Conservation (phyloP, 306 rosid genomes). For the Quercus parvula region DNA sequence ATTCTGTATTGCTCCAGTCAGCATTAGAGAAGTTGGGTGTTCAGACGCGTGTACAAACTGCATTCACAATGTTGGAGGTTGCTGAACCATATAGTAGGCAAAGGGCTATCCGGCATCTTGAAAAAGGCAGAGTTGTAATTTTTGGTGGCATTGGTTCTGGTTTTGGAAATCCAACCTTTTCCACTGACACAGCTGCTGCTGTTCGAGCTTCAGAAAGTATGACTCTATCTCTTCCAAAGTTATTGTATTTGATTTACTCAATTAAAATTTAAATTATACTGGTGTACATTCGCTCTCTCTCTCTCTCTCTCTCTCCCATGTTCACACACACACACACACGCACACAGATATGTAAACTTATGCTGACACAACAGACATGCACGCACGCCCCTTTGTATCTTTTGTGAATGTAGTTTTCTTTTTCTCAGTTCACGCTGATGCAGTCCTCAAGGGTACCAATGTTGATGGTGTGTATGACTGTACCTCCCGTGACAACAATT, state of each 20-base stretch:
- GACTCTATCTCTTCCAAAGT: not conserved
- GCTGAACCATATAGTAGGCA: conserved; percentile 66
- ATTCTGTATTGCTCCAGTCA: conserved; percentile 62
- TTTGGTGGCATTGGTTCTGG: conserved; percentile 63
- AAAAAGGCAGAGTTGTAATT: conserved; percentile 72
- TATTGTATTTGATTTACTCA: not conserved
- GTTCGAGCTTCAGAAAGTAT: conserved; percentile 63
- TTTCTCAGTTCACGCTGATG: conserved; percentile 54
- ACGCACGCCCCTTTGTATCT: not conserved
- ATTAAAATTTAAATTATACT: not conserved
- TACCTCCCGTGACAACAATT: conserved; percentile 48
- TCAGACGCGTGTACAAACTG: conserved; percentile 59
- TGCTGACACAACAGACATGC: not conserved
- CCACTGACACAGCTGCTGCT: conserved; percentile 63
- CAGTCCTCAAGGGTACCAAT: conserved; percentile 59
- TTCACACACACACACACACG: not conserved
- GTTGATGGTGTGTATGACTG: conserved; percentile 52
- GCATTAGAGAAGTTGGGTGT: conserved; percentile 69
- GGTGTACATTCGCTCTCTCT: not conserved
- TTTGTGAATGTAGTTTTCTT: conserved; percentile 6
- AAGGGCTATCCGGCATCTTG: conserved; percentile 70
- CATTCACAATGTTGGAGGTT: conserved; percentile 51
- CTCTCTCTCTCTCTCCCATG: not conserved
- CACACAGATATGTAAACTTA: not conserved
- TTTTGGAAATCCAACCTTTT: conserved; percentile 47